phyloP scores from a whole-genome alignment of 2,329 filamentous ascomycete genomes.

The Fusarium staphyleae region DNA sequence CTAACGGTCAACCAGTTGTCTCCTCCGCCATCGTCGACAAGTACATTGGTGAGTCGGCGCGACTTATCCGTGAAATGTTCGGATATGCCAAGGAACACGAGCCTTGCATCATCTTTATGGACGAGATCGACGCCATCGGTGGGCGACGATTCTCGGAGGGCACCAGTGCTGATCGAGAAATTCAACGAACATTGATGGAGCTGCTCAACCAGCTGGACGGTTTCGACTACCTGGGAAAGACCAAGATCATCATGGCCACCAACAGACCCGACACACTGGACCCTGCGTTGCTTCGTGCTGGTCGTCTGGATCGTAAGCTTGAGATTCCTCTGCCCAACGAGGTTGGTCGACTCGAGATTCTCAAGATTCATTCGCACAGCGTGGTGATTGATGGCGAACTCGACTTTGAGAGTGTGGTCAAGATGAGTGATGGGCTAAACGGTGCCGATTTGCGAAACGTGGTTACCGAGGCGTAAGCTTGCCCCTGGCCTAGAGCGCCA shows the following conservation, averaged over 20 bases:
- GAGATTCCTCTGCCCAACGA: conserved; percentile 98
- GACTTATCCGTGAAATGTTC: conserved; percentile 98
- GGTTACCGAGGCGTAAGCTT: conserved; percentile 94
- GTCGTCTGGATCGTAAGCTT: conserved; percentile 95
- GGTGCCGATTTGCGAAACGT: conserved; percentile 97
- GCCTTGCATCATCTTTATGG: conserved; percentile 99
- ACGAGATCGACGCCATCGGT: conserved; percentile 99
- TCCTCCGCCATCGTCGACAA: conserved; percentile 99
- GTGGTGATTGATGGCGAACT: conserved; percentile 93
- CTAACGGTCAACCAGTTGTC: conserved; percentile 69
- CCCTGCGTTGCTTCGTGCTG: conserved; percentile 88
- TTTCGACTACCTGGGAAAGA: conserved; percentile 99
- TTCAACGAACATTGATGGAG: conserved; percentile 98
- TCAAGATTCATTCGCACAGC: conserved; percentile 93
- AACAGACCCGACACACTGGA: conserved; percentile 97
- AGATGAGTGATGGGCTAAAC: conserved; percentile 99
- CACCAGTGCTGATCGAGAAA: conserved; percentile 96
- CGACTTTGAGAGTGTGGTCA: conserved; percentile 98
- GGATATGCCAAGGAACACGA: conserved; percentile 99
- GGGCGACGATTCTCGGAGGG: conserved; percentile 96
- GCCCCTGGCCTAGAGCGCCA: not conserved
- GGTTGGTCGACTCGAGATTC: conserved; percentile 92
- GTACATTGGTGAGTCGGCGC: conserved; percentile 97
- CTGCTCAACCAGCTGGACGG: conserved; percentile 97
- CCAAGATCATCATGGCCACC: conserved; percentile 99